Evolutionary conservation across 768 basidiomycete species (phyloP), one percentile per base, ranked within the genome.

Genomic region (Mycena galopus): DNA sequence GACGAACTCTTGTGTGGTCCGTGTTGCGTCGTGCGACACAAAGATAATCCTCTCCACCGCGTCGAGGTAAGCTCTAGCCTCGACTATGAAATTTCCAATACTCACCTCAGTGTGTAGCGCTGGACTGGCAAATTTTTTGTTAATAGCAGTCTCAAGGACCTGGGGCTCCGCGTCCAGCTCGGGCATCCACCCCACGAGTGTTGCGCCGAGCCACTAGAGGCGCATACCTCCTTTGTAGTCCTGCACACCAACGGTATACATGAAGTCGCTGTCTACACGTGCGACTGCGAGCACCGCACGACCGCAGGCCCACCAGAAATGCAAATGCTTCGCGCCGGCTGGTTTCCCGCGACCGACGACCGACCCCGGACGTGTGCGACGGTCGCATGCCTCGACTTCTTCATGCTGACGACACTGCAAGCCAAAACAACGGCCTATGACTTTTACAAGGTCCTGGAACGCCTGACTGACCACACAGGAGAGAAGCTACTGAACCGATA

Each of bases 261-360:
- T 14, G 35, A 37, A 14, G 35, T 37, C 35, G 35, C 35, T 9
- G 35, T 37, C 10, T 9, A 37, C 35, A 14, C 14, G 14, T 37
- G 3, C 35, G 35, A 37, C 35, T 37, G 35, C 35, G 35, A 37
- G 35, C 35, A 37, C 35, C 35, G 35, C 3, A 14, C 14, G 10
- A 14, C 35, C 14, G 35, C 35, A 9, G 35, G 35, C 9, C 35
- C 35, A 14, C 35, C 35, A 2, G 23, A 64, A 5, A 5, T 70
- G 21, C 84, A 87, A 55, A 78, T 87, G 0, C 77, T 86, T 0
- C 78, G 80, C 30, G 32, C 69, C 0, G 67, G 77, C 0, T 71
- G 78, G 29, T 86, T 74, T 50, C 84, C 84, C 0, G 79, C 82
- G 0, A 84, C 82, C 0, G 32, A 65, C 3, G 33, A 47, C 2